Evolutionary conservation across 306 rosid species (phyloP).

Genomic region (Neltuma alba): DNA sequence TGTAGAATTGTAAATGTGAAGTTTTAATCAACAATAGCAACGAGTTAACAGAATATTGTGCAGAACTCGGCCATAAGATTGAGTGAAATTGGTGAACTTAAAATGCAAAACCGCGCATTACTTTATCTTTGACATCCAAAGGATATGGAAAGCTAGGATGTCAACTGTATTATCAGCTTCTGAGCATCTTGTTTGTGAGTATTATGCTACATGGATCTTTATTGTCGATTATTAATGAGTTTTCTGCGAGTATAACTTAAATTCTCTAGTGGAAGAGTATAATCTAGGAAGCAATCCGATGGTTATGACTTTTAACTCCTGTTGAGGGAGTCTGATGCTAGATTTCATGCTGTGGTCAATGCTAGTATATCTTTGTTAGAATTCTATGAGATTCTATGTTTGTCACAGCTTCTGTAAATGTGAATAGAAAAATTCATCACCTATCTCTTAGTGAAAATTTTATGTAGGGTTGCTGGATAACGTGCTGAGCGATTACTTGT

Average conservation of each 20-base stretch:
- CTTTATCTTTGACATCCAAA: neutral
- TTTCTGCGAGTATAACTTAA: neutral
- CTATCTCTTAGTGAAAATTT: slow-evolving; percentile 6
- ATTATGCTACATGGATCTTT: neutral
- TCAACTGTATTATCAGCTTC: neutral
- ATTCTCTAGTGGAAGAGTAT: neutral
- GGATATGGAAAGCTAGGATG: neutral
- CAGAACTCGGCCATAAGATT: neutral
- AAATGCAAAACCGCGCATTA: slow-evolving; percentile 8
- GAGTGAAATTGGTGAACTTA: slow-evolving; percentile 13
- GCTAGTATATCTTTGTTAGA: neutral
- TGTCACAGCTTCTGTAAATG: neutral
- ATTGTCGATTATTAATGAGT: neutral
- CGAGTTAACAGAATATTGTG: neutral
- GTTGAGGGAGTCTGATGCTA: neutral
- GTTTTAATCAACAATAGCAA: neutral
- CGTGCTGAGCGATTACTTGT: slow-evolving; percentile 90
- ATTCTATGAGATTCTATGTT: neutral
- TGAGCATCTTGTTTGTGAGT: neutral
- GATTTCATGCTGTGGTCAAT: neutral
- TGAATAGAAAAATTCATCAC: slow-evolving; percentile 4
- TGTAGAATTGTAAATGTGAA: neutral
- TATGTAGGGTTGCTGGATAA: slow-evolving; percentile 82
- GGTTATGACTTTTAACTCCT: neutral
- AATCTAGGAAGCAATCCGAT: neutral